Conservation (phyloP, 805 yeast genomes). For the Metschnikowia amazonensis region DNA sequence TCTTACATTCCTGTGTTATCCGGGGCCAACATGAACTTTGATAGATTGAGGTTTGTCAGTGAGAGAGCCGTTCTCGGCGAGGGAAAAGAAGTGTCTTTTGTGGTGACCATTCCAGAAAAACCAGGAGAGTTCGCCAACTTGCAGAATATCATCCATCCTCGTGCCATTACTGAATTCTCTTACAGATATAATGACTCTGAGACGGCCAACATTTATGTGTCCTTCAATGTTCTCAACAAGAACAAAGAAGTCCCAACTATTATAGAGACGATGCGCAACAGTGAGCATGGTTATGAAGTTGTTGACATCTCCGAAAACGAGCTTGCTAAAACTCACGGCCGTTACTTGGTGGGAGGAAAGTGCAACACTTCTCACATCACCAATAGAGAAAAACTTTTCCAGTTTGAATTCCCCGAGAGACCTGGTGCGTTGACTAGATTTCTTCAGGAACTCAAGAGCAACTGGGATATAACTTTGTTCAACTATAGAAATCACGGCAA, state of each 20-base stretch:
- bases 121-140: slow-evolving; percentile 87
- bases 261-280: slow-evolving; percentile 50
- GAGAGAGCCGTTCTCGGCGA: slow-evolving; percentile 99
- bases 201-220: slow-evolving; percentile 77
- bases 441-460: slow-evolving; percentile 61
- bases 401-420: slow-evolving; percentile 95
- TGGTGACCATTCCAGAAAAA: slow-evolving; percentile 84
- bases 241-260: slow-evolving; percentile 68
- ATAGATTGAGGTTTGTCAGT: slow-evolving; percentile 88
- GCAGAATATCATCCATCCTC: slow-evolving; percentile 76
- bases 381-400: slow-evolving; percentile 69
- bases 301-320: slow-evolving; percentile 88
- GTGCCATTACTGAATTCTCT: slow-evolving; percentile 90
- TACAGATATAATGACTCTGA: slow-evolving; percentile 63
- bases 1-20: slow-evolving; percentile 82
- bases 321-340: slow-evolving; percentile 92
- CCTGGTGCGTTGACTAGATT: slow-evolving; percentile 91
- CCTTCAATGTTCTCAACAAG: slow-evolving; percentile 79
- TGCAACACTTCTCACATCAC: slow-evolving; percentile 45
- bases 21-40: slow-evolving; percentile 99
- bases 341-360: slow-evolving; percentile 94
- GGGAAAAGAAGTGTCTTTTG: slow-evolving; percentile 91
- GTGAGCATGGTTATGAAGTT: slow-evolving; percentile 63
- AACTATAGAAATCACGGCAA: slow-evolving; percentile 97
- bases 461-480: slow-evolving; percentile 92